Base-by-base conservation (phyloP, 345 rosid species). In the Salix koriyanagi region DNA sequence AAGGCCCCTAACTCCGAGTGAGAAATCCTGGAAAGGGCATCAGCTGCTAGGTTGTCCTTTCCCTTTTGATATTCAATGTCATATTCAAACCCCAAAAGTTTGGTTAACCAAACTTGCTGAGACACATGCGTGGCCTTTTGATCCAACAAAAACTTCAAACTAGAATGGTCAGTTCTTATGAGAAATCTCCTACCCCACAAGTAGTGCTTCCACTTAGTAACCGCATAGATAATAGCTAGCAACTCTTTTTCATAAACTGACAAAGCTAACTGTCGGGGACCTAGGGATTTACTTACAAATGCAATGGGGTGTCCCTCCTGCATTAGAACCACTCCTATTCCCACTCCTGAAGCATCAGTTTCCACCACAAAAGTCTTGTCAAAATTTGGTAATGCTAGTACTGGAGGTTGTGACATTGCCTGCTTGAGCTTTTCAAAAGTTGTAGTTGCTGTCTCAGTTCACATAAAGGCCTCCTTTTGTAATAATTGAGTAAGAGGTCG, bases 201-300 rank as follows among this genome's bases (percentile, higher is more conserved):
- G 48, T 42, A 42, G 0, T 42, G 48, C 4, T 12, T 10, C 15
- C 15, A 42, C 0, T 42, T 42, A 2, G 3, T 42, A 14, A 10
- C 4, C 2, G 4, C 14, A 42, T 9, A 61, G 12, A 61, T 0
- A 0, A 42, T 42, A 0, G 48, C 48, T 3, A 42, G 1, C 3
- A 42, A 1, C 1, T 42, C 15, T 0, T 13, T 2, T 3, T 42
- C 48, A 42, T 42, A 42, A 10, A 3, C 2, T 4, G 30, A 23
- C 26, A 19, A 4, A 0, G 6, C 26, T 11, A 6, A 13, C 0
- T 64, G 14, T 9, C 30, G 30, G 0, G 10, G 41, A 1, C 67
- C 28, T 0, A 23, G 15, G 0, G 67, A 12, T 0, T 64, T 64
- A 0, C 11, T 6, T 0, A 23, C 34, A 32, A 0, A 32, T 32